Base-by-base conservation (phyloP, 495 filamentous ascomycete genomes). In the Umbilicaria muhlenbergii region DNA sequence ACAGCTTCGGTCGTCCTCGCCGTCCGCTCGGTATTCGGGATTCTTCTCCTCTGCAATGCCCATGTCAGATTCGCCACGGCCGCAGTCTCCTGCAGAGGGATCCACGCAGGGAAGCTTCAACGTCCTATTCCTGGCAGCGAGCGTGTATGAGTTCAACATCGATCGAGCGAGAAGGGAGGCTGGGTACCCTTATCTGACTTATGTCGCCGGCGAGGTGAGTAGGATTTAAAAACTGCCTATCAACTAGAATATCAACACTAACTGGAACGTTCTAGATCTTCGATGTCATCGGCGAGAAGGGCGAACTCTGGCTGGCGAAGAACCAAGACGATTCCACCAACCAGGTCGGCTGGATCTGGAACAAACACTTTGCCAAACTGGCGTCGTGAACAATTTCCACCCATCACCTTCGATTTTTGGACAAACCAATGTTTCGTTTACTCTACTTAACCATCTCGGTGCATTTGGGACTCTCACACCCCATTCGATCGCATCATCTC, bases 301-400 rank as follows among this genome's bases (percentile, higher is more conserved):
- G 91, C 41, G 91, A 96, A 64, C 78, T 96, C 13, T 98, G 91
- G 92, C 78, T 98, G 28, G 91, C 91, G 6, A 83, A 81, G 56
- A 98, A 98, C 55, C 91, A 98, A 60, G 91, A 98, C 57, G 92
- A 98, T 60, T 64, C 72, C 3, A 66, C 63, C 14, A 69, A 75
- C 17, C 67, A 75, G 48, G 74, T 95, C n/a, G 91, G 91, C 35
- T 98, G 91, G 91, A 93, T 98, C 48, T 98, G 91, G 91, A 91
- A 83, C 53, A 92, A 94, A 57, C 91, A 98, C 63, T 96, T 98
- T 64, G 84, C 82, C 39, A 84, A 83, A 45, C 56, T 86, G 48
- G 78, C 78, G 12, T 47, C 45, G 7, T 52, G 45, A 28, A 10
- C 24, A 28, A 28, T 28, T 28, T 28, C 5, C 24, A 8, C 19